Evolutionary conservation across 1,139 yeast species (phyloP).

Genomic region (Taiozyma onychis): DNA sequence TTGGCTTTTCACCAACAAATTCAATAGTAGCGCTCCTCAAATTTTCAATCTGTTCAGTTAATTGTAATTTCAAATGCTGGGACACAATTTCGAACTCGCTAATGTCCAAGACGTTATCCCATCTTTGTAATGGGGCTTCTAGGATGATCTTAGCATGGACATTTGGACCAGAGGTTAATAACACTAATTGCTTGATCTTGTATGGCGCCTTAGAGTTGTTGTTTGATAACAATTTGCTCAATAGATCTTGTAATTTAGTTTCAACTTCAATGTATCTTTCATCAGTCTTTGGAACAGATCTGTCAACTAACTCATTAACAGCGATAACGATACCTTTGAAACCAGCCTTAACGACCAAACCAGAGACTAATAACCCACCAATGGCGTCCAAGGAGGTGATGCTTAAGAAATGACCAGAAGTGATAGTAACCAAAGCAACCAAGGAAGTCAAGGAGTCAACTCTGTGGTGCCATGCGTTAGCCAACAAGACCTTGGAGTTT

Average conservation of each 20-base stretch:
- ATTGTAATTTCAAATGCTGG: conserved; percentile 24
- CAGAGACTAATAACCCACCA: conserved; percentile 85
- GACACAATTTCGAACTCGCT: conserved; percentile 42
- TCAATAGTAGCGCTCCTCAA: conserved; percentile 30
- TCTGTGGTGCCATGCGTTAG: conserved; percentile 98
- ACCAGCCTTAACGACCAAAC: conserved; percentile 80
- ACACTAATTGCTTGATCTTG: conserved; percentile 42
- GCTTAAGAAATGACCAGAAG: conserved; percentile 74
- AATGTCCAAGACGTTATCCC: conserved; percentile 38
- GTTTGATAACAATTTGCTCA: conserved; percentile 30
- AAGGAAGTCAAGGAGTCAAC: conserved; percentile 91
- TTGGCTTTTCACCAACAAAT: conserved; percentile 28
- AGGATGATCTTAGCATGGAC: conserved; percentile 35
- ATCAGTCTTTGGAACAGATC: conserved; percentile 37
- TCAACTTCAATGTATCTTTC: conserved; percentile 36
- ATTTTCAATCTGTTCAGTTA: conserved; percentile 23
- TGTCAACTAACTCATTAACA: conserved; percentile 70
- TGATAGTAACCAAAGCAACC: conserved; percentile 84
- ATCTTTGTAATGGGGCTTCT: conserved; percentile 36
- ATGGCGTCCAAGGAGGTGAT: conserved; percentile 84
- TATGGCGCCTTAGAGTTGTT: conserved; percentile 33
- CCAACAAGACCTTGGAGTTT: conserved; percentile 84
- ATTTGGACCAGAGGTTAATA: conserved; percentile 72
- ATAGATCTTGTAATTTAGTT: conserved; percentile 30
- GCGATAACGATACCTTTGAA: conserved; percentile 66